Evolutionary conservation across 768 basidiomycete genomes (phyloP), one percentile per base, ranked within the genome.

Genomic region (Piloderma croceum): DNA sequence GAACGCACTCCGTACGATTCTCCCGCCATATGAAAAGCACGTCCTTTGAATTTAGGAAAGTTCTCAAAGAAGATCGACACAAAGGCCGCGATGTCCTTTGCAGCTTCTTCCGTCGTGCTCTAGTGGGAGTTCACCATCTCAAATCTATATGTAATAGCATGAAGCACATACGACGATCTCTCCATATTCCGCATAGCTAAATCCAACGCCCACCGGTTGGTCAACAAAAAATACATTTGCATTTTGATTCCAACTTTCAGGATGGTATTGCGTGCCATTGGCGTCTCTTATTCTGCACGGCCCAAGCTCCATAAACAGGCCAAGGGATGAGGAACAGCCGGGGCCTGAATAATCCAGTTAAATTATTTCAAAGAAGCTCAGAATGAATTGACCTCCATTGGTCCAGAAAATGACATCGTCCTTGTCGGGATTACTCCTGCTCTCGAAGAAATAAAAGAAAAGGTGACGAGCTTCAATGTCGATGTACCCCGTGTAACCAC

Each of bases 391-490:
- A 39, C 82, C 83, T 47, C 74, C 74, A 42, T 70, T 70, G n/a
- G 68, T 71, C 70, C 69, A 70, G 51, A 80, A 74, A 7, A 80
- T 75, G 6, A 81, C 73, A 47, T 79, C 56, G 68, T 78, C 76
- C 49, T 63, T 68, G 12, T 63, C 70, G 21, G 79, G 79, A 48
- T 76, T 62, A 35, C 67, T 67, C 45, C 84, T 63, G 46, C 76
- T 79, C 60, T 85, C 81, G 57, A 85, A 86, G 61, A 85, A 85
- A 59, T 83, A 83, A 63, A 85, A 84, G 59, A 80, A 81, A 29
- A 81, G 39, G 46, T 81, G 80, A 40, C 78, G 73, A 17, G 78
- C 76, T 52, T 76, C 65, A 33, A 80, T 68, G 44, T 83, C 81
- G 39, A 83, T 79, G 48, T 83, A 83, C 7, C 81, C 81, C 0